Evolutionary conservation across 2,329 filamentous ascomycete genomes (phyloP).

Genomic region (Microcyclosporella mali): DNA sequence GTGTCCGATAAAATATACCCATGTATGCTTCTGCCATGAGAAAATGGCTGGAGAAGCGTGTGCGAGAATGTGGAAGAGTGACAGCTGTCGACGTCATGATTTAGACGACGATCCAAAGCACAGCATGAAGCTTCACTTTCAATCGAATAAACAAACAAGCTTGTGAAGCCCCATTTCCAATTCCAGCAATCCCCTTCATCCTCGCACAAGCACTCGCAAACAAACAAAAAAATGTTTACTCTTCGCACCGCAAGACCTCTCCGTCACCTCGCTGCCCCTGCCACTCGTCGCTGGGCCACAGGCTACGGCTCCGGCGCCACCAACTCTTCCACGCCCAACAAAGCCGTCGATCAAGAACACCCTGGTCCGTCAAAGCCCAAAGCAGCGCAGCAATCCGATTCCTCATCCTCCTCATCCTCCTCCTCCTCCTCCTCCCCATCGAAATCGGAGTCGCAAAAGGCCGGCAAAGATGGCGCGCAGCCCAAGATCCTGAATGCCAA

Average conservation of each 20-base stretch:
- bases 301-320: conserved; percentile 7
- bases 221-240: conserved; percentile 1
- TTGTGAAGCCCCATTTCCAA: too few species aligned
- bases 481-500: conserved; percentile 9
- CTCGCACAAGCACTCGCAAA: too few species aligned
- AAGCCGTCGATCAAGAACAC: conserved; percentile 3
- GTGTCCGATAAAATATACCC: too few species aligned
- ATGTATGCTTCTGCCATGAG: too few species aligned
- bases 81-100: too few species aligned
- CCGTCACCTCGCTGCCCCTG: neutral
- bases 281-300: conserved; percentile 1
- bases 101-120: too few species aligned
- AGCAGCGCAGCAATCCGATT: neutral
- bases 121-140: too few species aligned
- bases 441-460: neutral
- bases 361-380: conserved; percentile 6
- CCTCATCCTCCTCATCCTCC: neutral
- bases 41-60: too few species aligned
- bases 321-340: conserved; percentile 2
- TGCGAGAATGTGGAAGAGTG: too few species aligned
- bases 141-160: too few species aligned
- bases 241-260: conserved; percentile 2
- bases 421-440: too few species aligned
- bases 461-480: conserved; percentile 5
- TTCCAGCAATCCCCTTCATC: too few species aligned